Conservation (phyloP, 768 basidiomycete species). For the Termitomyces sp. region DNA sequence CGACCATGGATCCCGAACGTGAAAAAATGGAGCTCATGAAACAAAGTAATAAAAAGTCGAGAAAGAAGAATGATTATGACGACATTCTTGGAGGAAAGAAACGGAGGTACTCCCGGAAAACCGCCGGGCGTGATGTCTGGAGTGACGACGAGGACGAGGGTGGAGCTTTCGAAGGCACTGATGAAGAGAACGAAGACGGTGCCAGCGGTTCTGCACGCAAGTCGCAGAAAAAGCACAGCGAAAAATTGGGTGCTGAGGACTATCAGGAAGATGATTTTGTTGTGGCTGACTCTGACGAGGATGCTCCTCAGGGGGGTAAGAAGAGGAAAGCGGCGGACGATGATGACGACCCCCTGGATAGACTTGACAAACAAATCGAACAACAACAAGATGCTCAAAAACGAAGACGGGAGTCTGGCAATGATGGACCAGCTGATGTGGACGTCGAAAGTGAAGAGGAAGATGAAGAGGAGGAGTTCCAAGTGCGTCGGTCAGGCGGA, state of each 20-base stretch:
- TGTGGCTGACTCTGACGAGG: constrained; percentile 77
- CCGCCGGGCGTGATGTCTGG: constrained; percentile 42
- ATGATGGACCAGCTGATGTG: constrained; percentile 29
- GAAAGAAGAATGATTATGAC: constrained; percentile 52
- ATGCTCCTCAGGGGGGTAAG: constrained; percentile 42
- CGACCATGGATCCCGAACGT: constrained; percentile 72
- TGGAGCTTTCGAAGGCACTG: constrained; percentile 49
- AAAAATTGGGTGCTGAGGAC: constrained; percentile 57
- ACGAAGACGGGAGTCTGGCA: constrained; percentile 33
- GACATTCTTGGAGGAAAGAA: constrained; percentile 49
- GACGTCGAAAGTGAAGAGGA: constrained; percentile 31
- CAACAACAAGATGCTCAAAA: constrained; percentile 56
- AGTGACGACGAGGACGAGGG: constrained; percentile 73
- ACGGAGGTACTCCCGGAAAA: constrained; percentile 42
- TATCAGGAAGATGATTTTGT: constrained; percentile 87
- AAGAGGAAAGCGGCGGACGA: constrained; percentile 36
- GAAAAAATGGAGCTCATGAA: constrained; percentile 69
- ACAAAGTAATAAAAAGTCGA: constrained; percentile 62
- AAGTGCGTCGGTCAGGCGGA: constrained; percentile 54
- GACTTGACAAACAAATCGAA: constrained; percentile 68
- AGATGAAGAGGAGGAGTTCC: constrained; percentile 70
- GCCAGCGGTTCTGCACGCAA: constrained; percentile 35
- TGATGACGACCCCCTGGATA: constrained; percentile 59
- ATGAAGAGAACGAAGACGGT: constrained; percentile 56
- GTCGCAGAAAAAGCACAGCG: constrained; percentile 47